phyloP scores from a whole-genome alignment of 805 yeast genomes.

The Clavispora vitiphila region DNA sequence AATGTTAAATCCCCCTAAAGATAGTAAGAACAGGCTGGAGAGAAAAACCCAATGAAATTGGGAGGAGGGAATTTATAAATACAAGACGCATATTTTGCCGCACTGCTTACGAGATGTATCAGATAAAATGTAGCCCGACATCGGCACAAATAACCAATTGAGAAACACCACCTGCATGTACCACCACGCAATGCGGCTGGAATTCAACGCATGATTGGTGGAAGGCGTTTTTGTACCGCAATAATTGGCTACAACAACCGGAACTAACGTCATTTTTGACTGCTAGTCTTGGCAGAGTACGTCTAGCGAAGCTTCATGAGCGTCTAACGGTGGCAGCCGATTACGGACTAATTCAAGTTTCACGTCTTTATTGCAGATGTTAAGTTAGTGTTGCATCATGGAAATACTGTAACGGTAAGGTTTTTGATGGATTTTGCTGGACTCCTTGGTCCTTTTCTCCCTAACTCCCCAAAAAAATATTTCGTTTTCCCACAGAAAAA shows the following conservation, averaged over 20 bases:
- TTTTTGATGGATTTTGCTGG: no score
- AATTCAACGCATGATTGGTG: neutral
- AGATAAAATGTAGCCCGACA: neutral
- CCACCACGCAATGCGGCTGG: neutral
- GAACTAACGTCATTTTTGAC: neutral
- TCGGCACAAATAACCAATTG: slow-evolving; percentile 15
- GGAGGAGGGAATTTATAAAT: slow-evolving; percentile 8
- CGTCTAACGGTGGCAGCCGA: no score
- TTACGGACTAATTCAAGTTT: no score
- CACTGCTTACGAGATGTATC: neutral
- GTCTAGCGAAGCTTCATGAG: neutral
- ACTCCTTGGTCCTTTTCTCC: no score
- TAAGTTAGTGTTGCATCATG: no score
- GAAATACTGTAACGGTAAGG: no score
- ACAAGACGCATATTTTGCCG: neutral
- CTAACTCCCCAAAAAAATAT: no score
- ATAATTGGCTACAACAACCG: neutral
- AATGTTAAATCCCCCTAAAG: slow-evolving; percentile 13
- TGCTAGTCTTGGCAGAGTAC: neutral
- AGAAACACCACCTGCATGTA: slow-evolving; percentile 3
- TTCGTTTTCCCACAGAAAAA: no score
- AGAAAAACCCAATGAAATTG: slow-evolving; percentile 11
- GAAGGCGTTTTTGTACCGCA: neutral
- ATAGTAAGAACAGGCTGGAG: slow-evolving; percentile 18
- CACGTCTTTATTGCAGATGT: no score